Percentiles rank a stretch among this genome's conserved stretches.
phyloP scores from a whole-genome alignment of 805 yeast species.

The Kazachstania africana region DNA sequence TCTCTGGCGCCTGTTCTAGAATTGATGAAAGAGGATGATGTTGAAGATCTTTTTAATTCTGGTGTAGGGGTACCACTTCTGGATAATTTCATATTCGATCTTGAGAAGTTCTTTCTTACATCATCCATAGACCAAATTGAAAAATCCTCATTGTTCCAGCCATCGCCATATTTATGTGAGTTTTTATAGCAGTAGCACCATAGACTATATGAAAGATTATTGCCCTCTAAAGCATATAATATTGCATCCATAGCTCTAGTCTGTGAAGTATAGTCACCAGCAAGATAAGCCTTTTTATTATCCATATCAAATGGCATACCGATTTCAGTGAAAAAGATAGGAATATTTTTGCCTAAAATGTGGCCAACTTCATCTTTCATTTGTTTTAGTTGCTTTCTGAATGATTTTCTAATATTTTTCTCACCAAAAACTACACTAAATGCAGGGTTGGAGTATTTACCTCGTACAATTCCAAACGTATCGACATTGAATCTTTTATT shows the following conservation, averaged over 20 bases:
- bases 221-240: slow-evolving; percentile 65
- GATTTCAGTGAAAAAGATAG: slow-evolving; percentile 81
- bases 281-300: slow-evolving; percentile 52
- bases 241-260: slow-evolving; percentile 77
- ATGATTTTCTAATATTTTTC: slow-evolving; percentile 56
- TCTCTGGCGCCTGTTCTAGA: slow-evolving; percentile 1
- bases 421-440: slow-evolving; percentile 78
- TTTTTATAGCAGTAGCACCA: slow-evolving; percentile 79
- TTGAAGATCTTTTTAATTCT: background rate
- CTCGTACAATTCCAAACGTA: slow-evolving; percentile 78
- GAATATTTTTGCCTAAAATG: slow-evolving; percentile 50
- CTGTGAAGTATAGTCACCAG: slow-evolving; percentile 63
- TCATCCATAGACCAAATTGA: slow-evolving; percentile 75
- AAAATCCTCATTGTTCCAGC: slow-evolving; percentile 90
- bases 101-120: background rate
- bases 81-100: too few species aligned
- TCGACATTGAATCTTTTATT: slow-evolving; percentile 72
- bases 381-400: slow-evolving; percentile 55
- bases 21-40: slow-evolving; percentile 3
- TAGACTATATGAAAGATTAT: slow-evolving; percentile 58
- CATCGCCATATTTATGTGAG: slow-evolving; percentile 77
- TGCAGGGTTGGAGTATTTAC: slow-evolving; percentile 58
- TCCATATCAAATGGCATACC: slow-evolving; percentile 98
- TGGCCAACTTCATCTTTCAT: slow-evolving; percentile 53
- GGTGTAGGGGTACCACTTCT: slow-evolving; percentile 1